Base-by-base conservation (phyloP, 1,284 basidiomycete species). In the Stygiomarasmius scandens region DNA sequence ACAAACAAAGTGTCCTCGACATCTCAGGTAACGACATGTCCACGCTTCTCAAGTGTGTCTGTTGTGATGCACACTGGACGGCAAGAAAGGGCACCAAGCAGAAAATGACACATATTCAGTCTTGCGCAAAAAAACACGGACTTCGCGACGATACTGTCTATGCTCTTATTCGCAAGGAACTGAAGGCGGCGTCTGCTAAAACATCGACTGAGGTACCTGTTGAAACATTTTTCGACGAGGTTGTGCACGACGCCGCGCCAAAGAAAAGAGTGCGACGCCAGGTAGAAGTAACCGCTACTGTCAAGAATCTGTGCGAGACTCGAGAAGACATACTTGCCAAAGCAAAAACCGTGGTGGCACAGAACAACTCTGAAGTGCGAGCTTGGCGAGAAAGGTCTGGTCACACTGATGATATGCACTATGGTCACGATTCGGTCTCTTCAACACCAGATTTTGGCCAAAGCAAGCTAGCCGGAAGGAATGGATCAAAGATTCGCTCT, bases 11-110 rank as follows among this genome's bases (percentile, higher is more conserved):
- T 32, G 29, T 32, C 29, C 29, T 32, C 12, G 29, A 32, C 12
- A 32, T 86, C 58, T 66, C 81, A 0, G 77, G 81, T 38, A 52
- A 69, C 1, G 74, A 85, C 23, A 67, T 91, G 11, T 67, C 67
- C 1, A 75, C 66, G 19, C 66, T 92, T 1, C 66, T 71, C 11
- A 83, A 75, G 62, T 93, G 90, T 63, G 76, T 91, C 46, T 78
- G 80, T 48, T 93, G 91, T 64, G 80, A 84, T 38, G 67, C 79
- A 10, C 69, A 71, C 0, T 93, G 90, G 90, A 91, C 88, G 1
- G 71, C 80, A 6, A 76, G 81, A 52, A 93, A 93, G 68, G 80
- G 80, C 5, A 72, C 73, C 16, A 62, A 70, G 11, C 80, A 88
- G 62, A 92, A 92, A 67, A 69, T 82, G 64, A 66, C 75, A 2